These are phyloP conservation scores for Carex myosuroides DNA, from an alignment of 176 grass and related monocot genomes.

Conservation along the genomic window DNA sequence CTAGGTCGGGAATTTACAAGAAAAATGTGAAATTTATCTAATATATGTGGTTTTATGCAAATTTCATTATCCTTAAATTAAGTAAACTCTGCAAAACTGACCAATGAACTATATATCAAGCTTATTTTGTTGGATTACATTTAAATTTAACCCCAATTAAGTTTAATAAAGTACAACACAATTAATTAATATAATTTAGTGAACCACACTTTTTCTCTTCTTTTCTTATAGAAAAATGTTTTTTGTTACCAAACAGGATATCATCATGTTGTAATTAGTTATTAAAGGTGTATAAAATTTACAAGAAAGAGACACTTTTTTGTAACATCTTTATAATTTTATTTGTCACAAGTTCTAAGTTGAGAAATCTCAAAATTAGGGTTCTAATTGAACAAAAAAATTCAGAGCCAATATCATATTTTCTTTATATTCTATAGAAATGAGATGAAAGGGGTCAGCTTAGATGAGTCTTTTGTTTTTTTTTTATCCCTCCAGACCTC, in stretches of 20 bases:
- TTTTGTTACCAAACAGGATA: not conserved
- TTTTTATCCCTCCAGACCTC: conserved; percentile 27
- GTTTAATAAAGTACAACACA: not conserved
- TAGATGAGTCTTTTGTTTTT: conserved; percentile 41
- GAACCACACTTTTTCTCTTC: not conserved
- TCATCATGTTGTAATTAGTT: not conserved
- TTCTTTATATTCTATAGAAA: conserved; percentile 13
- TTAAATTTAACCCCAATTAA: not conserved
- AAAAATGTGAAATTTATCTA: too few relatives aligned
- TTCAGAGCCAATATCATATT: not conserved
- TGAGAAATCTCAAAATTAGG: not conserved
- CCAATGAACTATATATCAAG: not conserved
- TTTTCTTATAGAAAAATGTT: not conserved
- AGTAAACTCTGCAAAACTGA: not conserved
- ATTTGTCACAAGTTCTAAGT: not conserved
- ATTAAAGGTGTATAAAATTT: not conserved
- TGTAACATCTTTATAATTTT: not conserved
- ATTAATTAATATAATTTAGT: not conserved
- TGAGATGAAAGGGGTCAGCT: conserved; percentile 14
- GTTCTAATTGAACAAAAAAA: not conserved
- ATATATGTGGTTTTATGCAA: not conserved
- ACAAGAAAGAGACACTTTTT: not conserved
- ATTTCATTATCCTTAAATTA: not conserved
- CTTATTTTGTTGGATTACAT: not conserved
- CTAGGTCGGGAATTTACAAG: too few relatives aligned